Evolutionary conservation across 306 rosid species (phyloP).

Genomic region (Abrus precatorius): DNA sequence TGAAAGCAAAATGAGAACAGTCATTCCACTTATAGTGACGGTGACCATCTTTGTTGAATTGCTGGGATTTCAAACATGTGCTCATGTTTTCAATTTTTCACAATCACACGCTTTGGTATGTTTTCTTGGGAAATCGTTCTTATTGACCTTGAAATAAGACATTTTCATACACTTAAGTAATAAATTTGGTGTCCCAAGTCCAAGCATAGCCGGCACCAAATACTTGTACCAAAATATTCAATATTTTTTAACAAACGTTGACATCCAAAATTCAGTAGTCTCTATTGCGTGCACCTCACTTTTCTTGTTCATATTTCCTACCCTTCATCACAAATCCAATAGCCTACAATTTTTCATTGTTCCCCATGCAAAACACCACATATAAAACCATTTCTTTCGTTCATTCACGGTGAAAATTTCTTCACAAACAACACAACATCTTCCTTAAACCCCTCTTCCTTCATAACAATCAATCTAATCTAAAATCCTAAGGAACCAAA

Average conservation of each 20-base stretch:
- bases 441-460: constrained; percentile 46
- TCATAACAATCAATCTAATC: not conserved
- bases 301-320: constrained; percentile 45
- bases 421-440: constrained; percentile 22
- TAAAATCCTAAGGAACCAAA: not conserved
- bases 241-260: constrained; percentile 57
- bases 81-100: constrained; percentile 49
- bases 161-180: constrained; percentile 40
- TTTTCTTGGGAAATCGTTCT: constrained; percentile 49
- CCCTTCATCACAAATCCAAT: constrained; percentile 45
- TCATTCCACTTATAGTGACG: constrained; percentile 32
- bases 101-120: constrained; percentile 46
- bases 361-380: constrained; percentile 61
- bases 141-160: constrained; percentile 50
- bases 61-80: constrained; percentile 48
- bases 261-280: constrained; percentile 61
- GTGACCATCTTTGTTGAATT: constrained; percentile 30
- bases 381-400: constrained; percentile 44
- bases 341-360: constrained; percentile 47
- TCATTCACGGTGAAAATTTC: constrained; percentile 28
- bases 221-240: constrained; percentile 39
- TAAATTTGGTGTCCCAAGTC: constrained; percentile 36
- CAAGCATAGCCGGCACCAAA: constrained; percentile 67
- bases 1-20: constrained; percentile 13
- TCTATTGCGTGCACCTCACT: constrained; percentile 62